Evolutionary conservation across 257 asterid genomes (phyloP).

Genomic region (Ligustrum vulgare): DNA sequence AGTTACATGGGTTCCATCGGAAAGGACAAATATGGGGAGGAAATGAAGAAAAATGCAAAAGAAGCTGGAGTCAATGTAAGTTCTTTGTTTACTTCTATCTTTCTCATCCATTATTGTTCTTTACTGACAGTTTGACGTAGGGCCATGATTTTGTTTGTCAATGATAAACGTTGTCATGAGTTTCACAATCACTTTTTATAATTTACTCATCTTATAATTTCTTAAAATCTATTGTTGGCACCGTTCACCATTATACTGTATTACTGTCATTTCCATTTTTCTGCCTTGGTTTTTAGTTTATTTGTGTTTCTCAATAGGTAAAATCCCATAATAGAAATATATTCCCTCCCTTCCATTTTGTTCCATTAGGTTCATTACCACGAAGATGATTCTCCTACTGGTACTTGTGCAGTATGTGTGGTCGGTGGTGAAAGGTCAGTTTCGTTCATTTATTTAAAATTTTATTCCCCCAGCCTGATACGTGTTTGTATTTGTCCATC

Average conservation of each 20-base stretch:
- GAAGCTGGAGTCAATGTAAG: slow-evolving; percentile 79
- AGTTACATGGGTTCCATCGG: slow-evolving; percentile 69
- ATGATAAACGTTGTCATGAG: not conserved
- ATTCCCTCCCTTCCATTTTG: slow-evolving; percentile 16
- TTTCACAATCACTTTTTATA: not conserved
- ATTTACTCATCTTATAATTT: slow-evolving; percentile 3
- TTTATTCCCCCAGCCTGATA: not conserved
- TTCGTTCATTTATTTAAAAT: slow-evolving; percentile 8
- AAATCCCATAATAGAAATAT: not conserved
- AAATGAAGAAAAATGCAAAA: slow-evolving; percentile 79
- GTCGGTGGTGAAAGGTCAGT: slow-evolving; percentile 88
- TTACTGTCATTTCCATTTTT: not conserved
- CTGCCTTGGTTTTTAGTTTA: slow-evolving; percentile 3
- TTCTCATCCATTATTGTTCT: slow-evolving; percentile 1
- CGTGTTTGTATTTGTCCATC: not conserved
- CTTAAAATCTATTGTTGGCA: slow-evolving; percentile 6
- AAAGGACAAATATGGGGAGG: slow-evolving; percentile 81
- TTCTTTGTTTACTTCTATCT: slow-evolving; percentile 7
- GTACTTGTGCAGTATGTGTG: slow-evolving; percentile 94
- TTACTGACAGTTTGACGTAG: not conserved
- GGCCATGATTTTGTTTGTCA: not conserved
- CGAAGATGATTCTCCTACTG: slow-evolving; percentile 90
- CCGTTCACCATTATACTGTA: not conserved
- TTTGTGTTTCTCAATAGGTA: slow-evolving; percentile 6
- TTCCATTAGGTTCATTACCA: slow-evolving; percentile 69